Evolutionary conservation across 1,284 basidiomycete genomes (phyloP).

Genomic region (Ustilago trichophora): DNA sequence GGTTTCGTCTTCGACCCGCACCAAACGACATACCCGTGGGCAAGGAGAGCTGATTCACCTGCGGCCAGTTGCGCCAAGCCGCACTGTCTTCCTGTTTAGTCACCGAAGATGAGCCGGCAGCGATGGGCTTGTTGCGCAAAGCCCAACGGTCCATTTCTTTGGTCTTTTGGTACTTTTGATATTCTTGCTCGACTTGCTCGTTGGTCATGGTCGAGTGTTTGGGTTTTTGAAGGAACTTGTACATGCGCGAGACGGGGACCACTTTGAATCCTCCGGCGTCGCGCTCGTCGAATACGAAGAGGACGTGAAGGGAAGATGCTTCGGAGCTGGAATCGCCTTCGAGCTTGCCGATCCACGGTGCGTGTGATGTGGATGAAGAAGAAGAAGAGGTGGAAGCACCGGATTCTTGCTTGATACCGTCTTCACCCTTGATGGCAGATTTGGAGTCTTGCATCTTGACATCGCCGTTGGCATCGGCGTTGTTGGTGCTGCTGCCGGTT

Average conservation of each 20-base stretch:
- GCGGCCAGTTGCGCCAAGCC: constrained; percentile 41
- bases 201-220: constrained; percentile 52
- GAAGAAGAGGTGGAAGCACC: constrained; percentile 11
- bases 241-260: constrained; percentile 61
- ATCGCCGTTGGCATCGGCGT: constrained; percentile 26
- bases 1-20: constrained; percentile 45
- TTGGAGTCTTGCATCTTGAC: constrained; percentile 20
- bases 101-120: constrained; percentile 13
- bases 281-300: constrained; percentile 64
- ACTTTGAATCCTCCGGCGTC: constrained; percentile 64
- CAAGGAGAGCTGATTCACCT: constrained; percentile 37
- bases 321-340: constrained; percentile 61
- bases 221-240: constrained; percentile 65
- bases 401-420: constrained; percentile 30
- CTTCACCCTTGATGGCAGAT: constrained; percentile 24
- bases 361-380: constrained; percentile 41
- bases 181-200: constrained; percentile 56
- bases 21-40: constrained; percentile 45
- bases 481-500: neutral
- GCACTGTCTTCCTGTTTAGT: constrained; percentile 38
- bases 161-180: constrained; percentile 50
- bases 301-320: constrained; percentile 60
- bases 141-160: constrained; percentile 53
- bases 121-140: constrained; percentile 40
- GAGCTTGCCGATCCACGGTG: constrained; percentile 65